These are phyloP conservation scores for Aspergillus candidus DNA, from an alignment of 2,329 filamentous ascomycete genomes.

Conservation along the genomic window DNA sequence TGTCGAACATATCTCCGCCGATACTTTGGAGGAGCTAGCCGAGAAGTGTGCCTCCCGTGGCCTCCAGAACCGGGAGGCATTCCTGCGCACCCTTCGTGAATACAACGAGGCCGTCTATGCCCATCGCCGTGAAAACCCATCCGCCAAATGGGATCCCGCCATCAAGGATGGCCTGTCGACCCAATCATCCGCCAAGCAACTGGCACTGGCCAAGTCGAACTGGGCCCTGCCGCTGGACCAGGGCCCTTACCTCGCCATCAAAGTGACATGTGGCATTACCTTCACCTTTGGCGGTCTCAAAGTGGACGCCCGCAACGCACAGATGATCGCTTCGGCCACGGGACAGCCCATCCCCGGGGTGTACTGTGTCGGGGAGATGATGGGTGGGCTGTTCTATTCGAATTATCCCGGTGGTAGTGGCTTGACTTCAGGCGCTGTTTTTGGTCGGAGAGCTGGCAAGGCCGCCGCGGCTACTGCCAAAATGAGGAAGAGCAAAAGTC, in stretches of 20 bases:
- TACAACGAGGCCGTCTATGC: constrained; percentile 55
- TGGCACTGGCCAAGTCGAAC: constrained; percentile 56
- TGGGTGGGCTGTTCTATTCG: constrained; percentile 58
- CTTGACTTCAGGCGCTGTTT: constrained; percentile 54
- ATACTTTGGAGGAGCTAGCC: constrained; percentile 52
- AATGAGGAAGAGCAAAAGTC: no score
- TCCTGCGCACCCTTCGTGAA: constrained; percentile 48
- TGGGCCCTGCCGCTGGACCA: constrained; percentile 57
- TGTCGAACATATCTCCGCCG: constrained; percentile 48
- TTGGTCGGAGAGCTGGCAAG: constrained; percentile 43
- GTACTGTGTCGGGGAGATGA: constrained; percentile 60
- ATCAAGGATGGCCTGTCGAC: constrained; percentile 58
- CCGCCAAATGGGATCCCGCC: constrained; percentile 52
- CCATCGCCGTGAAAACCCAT: constrained; percentile 42
- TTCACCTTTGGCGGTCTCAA: constrained; percentile 63
- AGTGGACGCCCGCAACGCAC: constrained; percentile 49
- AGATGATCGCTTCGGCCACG: constrained; percentile 45
- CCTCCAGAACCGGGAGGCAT: constrained; percentile 40
- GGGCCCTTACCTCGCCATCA: constrained; percentile 56
- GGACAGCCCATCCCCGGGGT: constrained; percentile 48
- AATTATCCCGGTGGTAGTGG: constrained; percentile 61
- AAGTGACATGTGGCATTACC: constrained; percentile 59
- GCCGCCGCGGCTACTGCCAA: constrained; percentile 19
- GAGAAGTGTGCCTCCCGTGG: constrained; percentile 44
- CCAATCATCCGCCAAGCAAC: constrained; percentile 40